A percentile compares a stretch with the other conserved stretches of the same genome.
Conservation (phyloP, 2,329 filamentous ascomycete genomes). For the Talaromyces sp. region DNA sequence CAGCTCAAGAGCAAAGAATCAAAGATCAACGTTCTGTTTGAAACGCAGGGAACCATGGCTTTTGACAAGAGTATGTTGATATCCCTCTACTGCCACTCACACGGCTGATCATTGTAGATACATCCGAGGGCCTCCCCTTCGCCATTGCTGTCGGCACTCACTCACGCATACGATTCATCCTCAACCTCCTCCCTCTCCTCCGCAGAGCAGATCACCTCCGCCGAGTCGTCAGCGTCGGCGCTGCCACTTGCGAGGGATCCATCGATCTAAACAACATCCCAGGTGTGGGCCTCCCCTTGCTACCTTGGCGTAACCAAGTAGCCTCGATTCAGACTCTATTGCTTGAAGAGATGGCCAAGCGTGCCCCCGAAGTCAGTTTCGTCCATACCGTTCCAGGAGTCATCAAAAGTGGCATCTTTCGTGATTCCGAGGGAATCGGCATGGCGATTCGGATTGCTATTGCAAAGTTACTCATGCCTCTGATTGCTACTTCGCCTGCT, state of each 20-base stretch:
- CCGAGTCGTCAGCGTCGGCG: constrained; percentile 56
- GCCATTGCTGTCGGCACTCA: constrained; percentile 55
- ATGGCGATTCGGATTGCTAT: not conserved
- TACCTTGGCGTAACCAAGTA: constrained; percentile 44
- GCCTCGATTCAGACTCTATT: constrained; percentile 50
- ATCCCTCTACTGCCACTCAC: no score
- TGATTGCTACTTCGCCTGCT: not conserved
- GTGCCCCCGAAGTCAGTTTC: constrained; percentile 49
- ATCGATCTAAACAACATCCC: constrained; percentile 50
- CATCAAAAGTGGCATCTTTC: constrained; percentile 46
- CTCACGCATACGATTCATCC: constrained; percentile 55
- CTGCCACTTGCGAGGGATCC: constrained; percentile 51
- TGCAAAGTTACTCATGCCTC: not conserved
- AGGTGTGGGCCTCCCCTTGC: constrained; percentile 37
- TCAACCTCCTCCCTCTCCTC: constrained; percentile 58
- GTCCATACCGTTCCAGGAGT: constrained; percentile 48
- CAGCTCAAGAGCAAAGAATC: constrained; percentile 29
- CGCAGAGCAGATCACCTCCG: constrained; percentile 46
- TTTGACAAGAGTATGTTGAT: not conserved
- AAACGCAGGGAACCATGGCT: constrained; percentile 33
- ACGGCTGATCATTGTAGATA: constrained; percentile 42
- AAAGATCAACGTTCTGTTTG: constrained; percentile 39
- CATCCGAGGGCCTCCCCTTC: constrained; percentile 55
- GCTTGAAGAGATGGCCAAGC: constrained; percentile 47
- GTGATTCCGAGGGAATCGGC: constrained; percentile 13